phyloP scores from a whole-genome alignment of 1,284 basidiomycete species.

The Veloboletus limbatus region DNA sequence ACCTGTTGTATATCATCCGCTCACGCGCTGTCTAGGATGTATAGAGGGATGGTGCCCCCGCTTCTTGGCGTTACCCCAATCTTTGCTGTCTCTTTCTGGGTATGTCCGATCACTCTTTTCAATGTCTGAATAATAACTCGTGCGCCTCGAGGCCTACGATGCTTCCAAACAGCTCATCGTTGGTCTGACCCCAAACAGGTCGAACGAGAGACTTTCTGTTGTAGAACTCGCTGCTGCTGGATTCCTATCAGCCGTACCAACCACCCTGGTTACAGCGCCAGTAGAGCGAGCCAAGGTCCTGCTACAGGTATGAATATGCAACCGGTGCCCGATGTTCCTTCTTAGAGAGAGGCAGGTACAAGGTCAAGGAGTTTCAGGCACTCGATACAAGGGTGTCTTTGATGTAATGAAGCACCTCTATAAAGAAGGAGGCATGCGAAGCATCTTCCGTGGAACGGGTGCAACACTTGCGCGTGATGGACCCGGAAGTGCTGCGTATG shows the following conservation, averaged over 20 bases:
- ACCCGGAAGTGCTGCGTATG: conserved; percentile 93
- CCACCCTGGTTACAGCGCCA: conserved; percentile 90
- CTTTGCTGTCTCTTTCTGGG: conserved; percentile 99
- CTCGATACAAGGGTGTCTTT: conserved; percentile 87
- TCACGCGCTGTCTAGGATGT: conserved; percentile 57
- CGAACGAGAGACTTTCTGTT: conserved; percentile 63
- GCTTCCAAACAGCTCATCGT: conserved; percentile 89
- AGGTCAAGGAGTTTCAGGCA: conserved; percentile 74
- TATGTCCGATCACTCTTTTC: conserved; percentile 32
- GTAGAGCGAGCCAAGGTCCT: conserved; percentile 98
- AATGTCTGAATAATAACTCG: conserved; percentile 5
- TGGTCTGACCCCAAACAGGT: conserved; percentile 67
- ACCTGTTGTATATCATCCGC: conserved; percentile 2
- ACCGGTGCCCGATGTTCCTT: conserved; percentile 2
- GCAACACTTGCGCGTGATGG: conserved; percentile 95
- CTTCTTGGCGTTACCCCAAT: conserved; percentile 97
- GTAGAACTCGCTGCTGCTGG: conserved; percentile 90
- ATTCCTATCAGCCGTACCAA: conserved; percentile 92
- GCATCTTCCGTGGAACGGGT: conserved; percentile 90
- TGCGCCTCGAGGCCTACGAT: conserved; percentile 79
- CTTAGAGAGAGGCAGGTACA: conserved; percentile 58
- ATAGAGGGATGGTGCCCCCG: conserved; percentile 96
- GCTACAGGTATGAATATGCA: conserved; percentile 61
- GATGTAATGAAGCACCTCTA: conserved; percentile 93
- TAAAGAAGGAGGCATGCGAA: conserved; percentile 89